These are phyloP conservation scores for Aspergillus hiratsukae DNA, from an alignment of 2,329 filamentous ascomycete species.

Conservation along the genomic window DNA sequence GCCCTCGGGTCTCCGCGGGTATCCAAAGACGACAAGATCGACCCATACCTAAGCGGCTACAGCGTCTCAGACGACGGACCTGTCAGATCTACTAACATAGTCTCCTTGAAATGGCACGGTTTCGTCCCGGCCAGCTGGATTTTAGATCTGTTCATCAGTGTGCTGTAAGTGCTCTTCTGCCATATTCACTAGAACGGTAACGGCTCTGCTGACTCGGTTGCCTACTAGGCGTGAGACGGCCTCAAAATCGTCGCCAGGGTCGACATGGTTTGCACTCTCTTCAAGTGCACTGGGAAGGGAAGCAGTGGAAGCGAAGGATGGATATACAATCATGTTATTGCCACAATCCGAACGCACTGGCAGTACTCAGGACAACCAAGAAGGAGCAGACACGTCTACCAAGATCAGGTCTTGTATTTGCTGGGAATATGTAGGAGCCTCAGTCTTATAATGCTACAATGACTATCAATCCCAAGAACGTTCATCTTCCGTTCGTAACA, in stretches of 20 bases:
- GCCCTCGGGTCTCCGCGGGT: constrained; percentile 41
- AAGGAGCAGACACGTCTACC: not conserved
- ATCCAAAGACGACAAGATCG: constrained; percentile 32
- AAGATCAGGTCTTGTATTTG: constrained; percentile 24
- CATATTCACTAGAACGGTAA: not conserved
- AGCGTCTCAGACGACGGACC: constrained; percentile 30
- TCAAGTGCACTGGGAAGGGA: constrained; percentile 30
- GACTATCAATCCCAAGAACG: not conserved
- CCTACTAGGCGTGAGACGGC: constrained; percentile 15
- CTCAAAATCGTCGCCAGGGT: constrained; percentile 3
- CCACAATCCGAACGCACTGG: constrained; percentile 1
- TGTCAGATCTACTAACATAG: constrained; percentile 20
- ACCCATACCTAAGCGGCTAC: constrained; percentile 44
- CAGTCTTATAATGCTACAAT: constrained; percentile 4
- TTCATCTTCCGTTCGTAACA: not conserved
- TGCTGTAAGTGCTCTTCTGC: constrained; percentile 30
- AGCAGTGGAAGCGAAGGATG: constrained; percentile 37
- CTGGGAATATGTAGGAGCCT: constrained; percentile 38
- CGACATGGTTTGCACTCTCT: constrained; percentile 34
- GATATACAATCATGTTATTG: constrained; percentile 32
- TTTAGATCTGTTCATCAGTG: constrained; percentile 28
- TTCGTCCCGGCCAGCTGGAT: constrained; percentile 40
- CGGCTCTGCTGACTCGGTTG: constrained; percentile 9
- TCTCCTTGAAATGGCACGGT: constrained; percentile 42
- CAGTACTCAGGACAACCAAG: not conserved